Evolutionary conservation across 768 basidiomycete species (phyloP).

Genomic region (Termitomyces sp.): DNA sequence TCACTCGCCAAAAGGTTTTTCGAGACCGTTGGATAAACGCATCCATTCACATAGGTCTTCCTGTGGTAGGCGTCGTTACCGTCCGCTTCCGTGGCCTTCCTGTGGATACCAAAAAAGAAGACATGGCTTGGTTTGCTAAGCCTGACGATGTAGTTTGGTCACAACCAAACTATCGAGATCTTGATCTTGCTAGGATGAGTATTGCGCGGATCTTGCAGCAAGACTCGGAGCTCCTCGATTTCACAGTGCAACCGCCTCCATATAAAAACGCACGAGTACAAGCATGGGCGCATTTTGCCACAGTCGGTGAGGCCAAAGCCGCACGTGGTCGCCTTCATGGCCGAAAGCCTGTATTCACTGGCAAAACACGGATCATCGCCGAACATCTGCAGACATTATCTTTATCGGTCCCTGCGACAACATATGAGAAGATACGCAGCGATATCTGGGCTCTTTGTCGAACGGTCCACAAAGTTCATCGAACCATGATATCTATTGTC

Average conservation of each 20-base stretch:
- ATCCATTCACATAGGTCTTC: constrained; percentile 52
- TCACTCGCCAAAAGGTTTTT: constrained; percentile 33
- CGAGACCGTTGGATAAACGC: constrained; percentile 46
- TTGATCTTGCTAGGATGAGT: constrained; percentile 40
- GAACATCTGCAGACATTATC: constrained; percentile 53
- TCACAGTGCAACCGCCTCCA: constrained; percentile 51
- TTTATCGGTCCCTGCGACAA: constrained; percentile 37
- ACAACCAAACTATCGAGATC: constrained; percentile 39
- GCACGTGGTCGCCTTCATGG: constrained; percentile 49
- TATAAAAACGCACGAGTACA: constrained; percentile 42
- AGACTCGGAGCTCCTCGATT: constrained; percentile 30
- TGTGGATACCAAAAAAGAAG: constrained; percentile 35
- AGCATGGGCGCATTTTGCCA: constrained; percentile 56
- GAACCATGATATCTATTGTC: constrained; percentile 24
- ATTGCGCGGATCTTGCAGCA: constrained; percentile 39
- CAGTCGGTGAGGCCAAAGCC: constrained; percentile 48
- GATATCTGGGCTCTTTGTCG: constrained; percentile 48
- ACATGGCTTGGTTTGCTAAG: constrained; percentile 43
- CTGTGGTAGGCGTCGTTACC: constrained; percentile 56
- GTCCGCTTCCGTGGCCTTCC: constrained; percentile 62
- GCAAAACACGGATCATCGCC: constrained; percentile 46
- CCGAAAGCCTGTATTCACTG: constrained; percentile 44
- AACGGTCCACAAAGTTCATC: constrained; percentile 31
- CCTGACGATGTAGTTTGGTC: constrained; percentile 53
- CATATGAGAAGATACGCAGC: constrained; percentile 37